These are phyloP conservation scores for Aspergillus cavernicola DNA, from an alignment of 495 filamentous ascomycete genomes.

Conservation along the genomic window DNA sequence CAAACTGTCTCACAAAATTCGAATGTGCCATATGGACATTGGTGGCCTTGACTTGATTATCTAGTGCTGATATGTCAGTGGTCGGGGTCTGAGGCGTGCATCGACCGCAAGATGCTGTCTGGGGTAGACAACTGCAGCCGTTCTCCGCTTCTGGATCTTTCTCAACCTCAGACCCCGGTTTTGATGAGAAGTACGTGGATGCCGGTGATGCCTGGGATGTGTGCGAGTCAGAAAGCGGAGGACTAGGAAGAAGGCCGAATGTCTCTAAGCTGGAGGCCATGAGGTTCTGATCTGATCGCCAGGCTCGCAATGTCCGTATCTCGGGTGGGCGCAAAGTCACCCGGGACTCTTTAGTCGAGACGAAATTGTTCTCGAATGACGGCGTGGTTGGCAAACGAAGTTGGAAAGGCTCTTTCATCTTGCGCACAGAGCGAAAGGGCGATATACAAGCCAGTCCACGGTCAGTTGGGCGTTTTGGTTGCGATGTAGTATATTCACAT, in stretches of 20 bases:
- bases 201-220: slow-evolving; percentile 27
- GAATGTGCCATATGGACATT: slow-evolving; percentile 42
- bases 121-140: slow-evolving; percentile 1
- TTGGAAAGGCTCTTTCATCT: slow-evolving; percentile 46
- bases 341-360: slow-evolving; percentile 17
- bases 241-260: slow-evolving; percentile 42
- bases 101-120: slow-evolving; percentile 10
- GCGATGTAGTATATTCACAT: slow-evolving; percentile 29
- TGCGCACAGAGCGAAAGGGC: slow-evolving; percentile 44
- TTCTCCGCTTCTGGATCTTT: background rate
- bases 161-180: slow-evolving; percentile 16
- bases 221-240: slow-evolving; percentile 38
- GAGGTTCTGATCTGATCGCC: slow-evolving; percentile 43
- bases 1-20: slow-evolving; percentile 31
- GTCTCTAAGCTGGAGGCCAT: slow-evolving; percentile 29
- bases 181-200: slow-evolving; percentile 32
- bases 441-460: slow-evolving; percentile 31
- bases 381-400: slow-evolving; percentile 39
- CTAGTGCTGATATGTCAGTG: slow-evolving; percentile 7
- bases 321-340: slow-evolving; percentile 17
- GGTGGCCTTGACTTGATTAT: slow-evolving; percentile 18
- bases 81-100: slow-evolving; percentile 15
- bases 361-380: slow-evolving; percentile 24
- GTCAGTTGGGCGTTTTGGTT: slow-evolving; percentile 25
- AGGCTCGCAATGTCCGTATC: slow-evolving; percentile 33